Conservation (phyloP, 208 protist genomes). For the Trypanosoma brucei region DNA sequence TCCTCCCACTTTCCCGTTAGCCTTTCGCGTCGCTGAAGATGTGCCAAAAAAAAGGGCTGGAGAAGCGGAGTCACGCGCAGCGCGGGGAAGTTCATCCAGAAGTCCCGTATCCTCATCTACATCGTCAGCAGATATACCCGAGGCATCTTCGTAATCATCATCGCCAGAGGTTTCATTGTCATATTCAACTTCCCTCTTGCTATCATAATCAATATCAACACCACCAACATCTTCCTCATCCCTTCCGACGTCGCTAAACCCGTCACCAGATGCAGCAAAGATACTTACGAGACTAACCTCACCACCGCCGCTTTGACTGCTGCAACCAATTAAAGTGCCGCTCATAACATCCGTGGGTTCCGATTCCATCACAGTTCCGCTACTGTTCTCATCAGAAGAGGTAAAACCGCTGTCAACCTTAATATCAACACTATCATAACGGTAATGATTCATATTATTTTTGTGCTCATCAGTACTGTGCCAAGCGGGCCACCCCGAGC, state of each 20-base stretch:
- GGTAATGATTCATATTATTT: background rate
- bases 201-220: background rate
- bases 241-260: background rate
- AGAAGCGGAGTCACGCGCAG: slow-evolving; percentile 1
- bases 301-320: too few relatives aligned
- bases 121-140: slow-evolving; percentile 2
- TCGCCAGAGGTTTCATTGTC: slow-evolving; percentile 16
- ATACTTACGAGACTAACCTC: too few relatives aligned
- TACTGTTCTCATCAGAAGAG: background rate
- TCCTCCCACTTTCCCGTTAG: background rate
- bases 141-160: slow-evolving; percentile 21
- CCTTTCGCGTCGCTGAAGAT: background rate
- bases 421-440: background rate
- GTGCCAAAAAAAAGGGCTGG: slow-evolving; percentile 20
- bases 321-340: too few relatives aligned
- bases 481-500: background rate
- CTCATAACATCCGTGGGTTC: too few relatives aligned
- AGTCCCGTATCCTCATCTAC: slow-evolving; percentile 17
- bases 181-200: slow-evolving; percentile 10
- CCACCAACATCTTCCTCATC: slow-evolving; percentile 1
- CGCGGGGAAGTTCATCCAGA: slow-evolving; percentile 9
- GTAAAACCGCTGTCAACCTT: background rate
- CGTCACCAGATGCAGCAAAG: background rate
- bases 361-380: too few relatives aligned
- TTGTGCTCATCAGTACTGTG: background rate